A percentile compares a stretch with the other conserved stretches of the same genome.
These are phyloP conservation scores for Arabidopsis hybrid DNA, from an alignment of 441 rosid species.

Conservation along the genomic window DNA sequence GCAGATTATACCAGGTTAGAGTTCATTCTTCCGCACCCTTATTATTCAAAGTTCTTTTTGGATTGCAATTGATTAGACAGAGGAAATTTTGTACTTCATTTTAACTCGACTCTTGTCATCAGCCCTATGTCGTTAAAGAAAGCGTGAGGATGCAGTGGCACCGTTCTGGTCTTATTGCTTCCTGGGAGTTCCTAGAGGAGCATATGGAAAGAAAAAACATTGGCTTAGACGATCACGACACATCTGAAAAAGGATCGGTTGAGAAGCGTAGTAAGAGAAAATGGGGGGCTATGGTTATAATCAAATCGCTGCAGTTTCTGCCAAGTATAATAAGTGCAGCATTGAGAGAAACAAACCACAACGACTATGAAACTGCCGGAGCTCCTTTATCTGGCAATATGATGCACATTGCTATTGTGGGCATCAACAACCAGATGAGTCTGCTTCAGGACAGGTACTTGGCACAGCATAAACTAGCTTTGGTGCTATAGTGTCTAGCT, in stretches of 20 bases:
- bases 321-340: conserved; percentile 80
- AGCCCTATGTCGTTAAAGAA: conserved; percentile 97
- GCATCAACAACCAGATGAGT: conserved; percentile 98
- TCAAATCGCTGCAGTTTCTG: conserved; percentile 89
- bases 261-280: conserved; percentile 82
- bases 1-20: conserved; percentile 93
- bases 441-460: conserved; percentile 96
- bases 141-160: conserved; percentile 99
- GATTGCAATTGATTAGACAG: conserved; percentile 33
- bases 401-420: conserved; percentile 98
- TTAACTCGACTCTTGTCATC: conserved; percentile 45
- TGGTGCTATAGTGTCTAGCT: conserved; percentile 22
- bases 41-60: conserved; percentile 6
- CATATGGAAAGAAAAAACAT: conserved; percentile 72
- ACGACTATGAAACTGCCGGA: conserved; percentile 55
- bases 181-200: conserved; percentile 99
- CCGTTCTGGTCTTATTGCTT: conserved; percentile 95
- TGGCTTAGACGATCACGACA: conserved; percentile 60
- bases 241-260: conserved; percentile 57
- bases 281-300: conserved; percentile 99
- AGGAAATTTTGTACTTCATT: conserved; percentile 28
- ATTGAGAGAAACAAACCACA: conserved; percentile 80
- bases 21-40: conserved; percentile 24
- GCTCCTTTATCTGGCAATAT: conserved; percentile 78
- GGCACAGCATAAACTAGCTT: conserved; percentile 16